phyloP scores from a whole-genome alignment of 176 grass and related monocot species.

The Ensete ventricosum region DNA sequence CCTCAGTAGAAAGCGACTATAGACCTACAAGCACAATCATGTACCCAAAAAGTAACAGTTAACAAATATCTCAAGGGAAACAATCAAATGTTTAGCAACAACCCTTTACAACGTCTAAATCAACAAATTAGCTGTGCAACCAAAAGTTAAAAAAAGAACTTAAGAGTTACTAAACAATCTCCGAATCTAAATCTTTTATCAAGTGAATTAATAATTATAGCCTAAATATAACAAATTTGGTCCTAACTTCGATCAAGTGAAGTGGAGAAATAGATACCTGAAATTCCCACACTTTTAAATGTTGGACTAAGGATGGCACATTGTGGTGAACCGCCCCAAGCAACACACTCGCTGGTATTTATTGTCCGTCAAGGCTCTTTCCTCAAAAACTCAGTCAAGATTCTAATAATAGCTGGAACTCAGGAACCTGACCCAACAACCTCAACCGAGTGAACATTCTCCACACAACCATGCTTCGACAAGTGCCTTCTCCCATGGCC shows the following conservation, averaged over 20 bases:
- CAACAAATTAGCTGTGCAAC: too few species aligned
- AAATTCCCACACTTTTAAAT: constrained; percentile 90
- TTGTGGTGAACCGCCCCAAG: constrained; percentile 63
- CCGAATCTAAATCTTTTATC: not conserved
- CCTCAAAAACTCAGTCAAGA: constrained; percentile 69
- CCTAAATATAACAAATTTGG: not conserved
- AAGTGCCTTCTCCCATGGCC: constrained; percentile 60
- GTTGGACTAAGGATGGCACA: constrained; percentile 91
- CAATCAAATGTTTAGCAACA: too few species aligned
- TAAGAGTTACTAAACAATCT: too few species aligned
- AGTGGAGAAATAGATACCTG: constrained; percentile 39
- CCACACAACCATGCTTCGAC: constrained; percentile 49
- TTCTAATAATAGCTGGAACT: constrained; percentile 77
- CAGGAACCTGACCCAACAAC: constrained; percentile 90
- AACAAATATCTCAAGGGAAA: too few species aligned
- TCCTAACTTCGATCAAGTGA: not conserved
- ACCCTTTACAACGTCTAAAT: too few species aligned
- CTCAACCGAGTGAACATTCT: constrained; percentile 74
- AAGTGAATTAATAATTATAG: not conserved
- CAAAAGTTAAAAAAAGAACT: too few species aligned
- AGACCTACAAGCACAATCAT: too few species aligned
- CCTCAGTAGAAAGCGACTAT: too few species aligned
- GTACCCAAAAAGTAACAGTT: too few species aligned
- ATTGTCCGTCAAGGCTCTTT: constrained; percentile 83
- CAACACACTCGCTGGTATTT: constrained; percentile 91